These are phyloP conservation scores for Ogataea pilisensis DNA, from an alignment of 805 yeast genomes.

Conservation along the genomic window DNA sequence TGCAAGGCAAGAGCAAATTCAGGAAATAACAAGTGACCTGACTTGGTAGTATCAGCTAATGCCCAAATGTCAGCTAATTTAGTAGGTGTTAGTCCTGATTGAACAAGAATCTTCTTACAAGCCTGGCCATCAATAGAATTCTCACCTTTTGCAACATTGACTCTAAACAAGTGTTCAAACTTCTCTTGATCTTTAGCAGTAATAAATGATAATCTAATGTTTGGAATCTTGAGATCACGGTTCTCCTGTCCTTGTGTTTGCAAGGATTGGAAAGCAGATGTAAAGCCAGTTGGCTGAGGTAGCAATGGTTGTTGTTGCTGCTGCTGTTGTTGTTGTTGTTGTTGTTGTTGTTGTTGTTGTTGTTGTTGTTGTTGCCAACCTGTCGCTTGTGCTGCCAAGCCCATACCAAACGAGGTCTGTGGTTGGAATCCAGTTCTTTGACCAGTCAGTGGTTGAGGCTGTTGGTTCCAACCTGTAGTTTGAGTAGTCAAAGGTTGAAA, in stretches of 20 bases:
- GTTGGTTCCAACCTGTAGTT: slow-evolving; percentile 37
- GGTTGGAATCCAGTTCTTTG: slow-evolving; percentile 41
- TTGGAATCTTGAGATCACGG: slow-evolving; percentile 60
- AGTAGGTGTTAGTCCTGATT: slow-evolving; percentile 72
- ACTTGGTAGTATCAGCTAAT: slow-evolving; percentile 79
- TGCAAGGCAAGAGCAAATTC: slow-evolving; percentile 92
- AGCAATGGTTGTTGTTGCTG: slow-evolving; percentile 25
- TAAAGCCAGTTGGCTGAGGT: slow-evolving; percentile 45
- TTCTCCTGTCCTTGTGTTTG: slow-evolving; percentile 36
- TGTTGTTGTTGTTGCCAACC: slow-evolving; percentile 33
- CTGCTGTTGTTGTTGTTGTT: slow-evolving; percentile 16
- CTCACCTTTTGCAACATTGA: slow-evolving; percentile 71
- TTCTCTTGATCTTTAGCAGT: slow-evolving; percentile 81
- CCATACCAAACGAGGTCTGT: slow-evolving; percentile 34
- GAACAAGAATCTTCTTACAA: slow-evolving; percentile 74
- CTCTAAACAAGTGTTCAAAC: slow-evolving; percentile 78
- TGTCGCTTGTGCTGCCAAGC: slow-evolving; percentile 37
- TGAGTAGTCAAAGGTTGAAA: slow-evolving; percentile 25
- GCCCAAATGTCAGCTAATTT: slow-evolving; percentile 87
- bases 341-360: slow-evolving; percentile 15
- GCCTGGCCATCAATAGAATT: slow-evolving; percentile 63
- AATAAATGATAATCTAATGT: slow-evolving; percentile 77
- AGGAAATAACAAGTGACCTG: slow-evolving; percentile 85
- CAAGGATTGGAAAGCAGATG: slow-evolving; percentile 25
- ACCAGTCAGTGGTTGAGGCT: slow-evolving; percentile 28